Conservation (phyloP, 257 asterid species). For the Solanum commersonii region DNA sequence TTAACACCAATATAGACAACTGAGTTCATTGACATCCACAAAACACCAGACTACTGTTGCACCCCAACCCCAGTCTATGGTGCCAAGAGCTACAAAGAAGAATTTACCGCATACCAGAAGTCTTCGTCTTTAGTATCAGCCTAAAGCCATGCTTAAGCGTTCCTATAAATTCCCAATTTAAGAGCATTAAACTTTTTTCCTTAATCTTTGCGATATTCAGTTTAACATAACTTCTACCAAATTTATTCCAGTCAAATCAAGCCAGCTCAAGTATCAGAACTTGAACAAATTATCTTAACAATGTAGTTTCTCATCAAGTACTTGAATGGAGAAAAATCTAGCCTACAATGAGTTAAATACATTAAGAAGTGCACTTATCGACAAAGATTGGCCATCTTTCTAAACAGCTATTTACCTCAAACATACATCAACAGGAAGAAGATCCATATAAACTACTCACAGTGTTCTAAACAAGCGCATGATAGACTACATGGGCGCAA, state of each 20-base stretch:
- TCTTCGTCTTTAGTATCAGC: background rate
- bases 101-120: background rate
- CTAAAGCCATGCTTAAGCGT: background rate
- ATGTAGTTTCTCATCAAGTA: background rate
- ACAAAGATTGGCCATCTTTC: background rate
- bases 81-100: background rate
- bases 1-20: background rate
- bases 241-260: background rate
- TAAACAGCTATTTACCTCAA: background rate
- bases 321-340: background rate
- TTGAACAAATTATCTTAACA: background rate
- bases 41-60: background rate
- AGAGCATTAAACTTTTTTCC: background rate
- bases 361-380: background rate
- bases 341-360: background rate
- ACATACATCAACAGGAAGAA: background rate
- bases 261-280: background rate
- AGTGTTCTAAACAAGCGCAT: background rate
- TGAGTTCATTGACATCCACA: background rate
- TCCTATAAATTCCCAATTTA: background rate
- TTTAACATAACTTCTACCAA: background rate
- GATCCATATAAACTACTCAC: background rate
- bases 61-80: background rate
- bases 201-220: background rate
- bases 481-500: background rate